These are phyloP conservation scores for Lipomyces japonicus DNA, from an alignment of 805 yeast species.

Conservation along the genomic window DNA sequence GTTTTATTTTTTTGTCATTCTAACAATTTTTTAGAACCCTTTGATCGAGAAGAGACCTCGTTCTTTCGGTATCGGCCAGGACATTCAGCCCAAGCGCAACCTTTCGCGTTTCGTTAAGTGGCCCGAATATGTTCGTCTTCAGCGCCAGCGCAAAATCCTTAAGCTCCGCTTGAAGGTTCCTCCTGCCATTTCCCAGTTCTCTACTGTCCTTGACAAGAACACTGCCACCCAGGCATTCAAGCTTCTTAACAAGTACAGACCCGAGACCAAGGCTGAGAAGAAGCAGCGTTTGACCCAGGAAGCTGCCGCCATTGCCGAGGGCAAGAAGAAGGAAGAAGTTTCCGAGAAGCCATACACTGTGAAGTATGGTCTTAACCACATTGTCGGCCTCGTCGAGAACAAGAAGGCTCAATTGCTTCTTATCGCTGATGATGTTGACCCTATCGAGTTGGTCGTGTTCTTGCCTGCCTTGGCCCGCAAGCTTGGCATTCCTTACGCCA, in stretches of 20 bases:
- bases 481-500: constrained; percentile 99
- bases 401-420: constrained; percentile 96
- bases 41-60: constrained; percentile 84
- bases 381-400: constrained; percentile 94
- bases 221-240: constrained; percentile 96
- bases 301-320: constrained; percentile 98
- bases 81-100: constrained; percentile 90
- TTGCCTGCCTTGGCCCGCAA: constrained; percentile 98
- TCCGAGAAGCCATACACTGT: constrained; percentile 95
- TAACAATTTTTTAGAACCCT: constrained; percentile 59
- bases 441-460: constrained; percentile 95
- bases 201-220: constrained; percentile 95
- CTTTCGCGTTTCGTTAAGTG: constrained; percentile 96
- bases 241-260: constrained; percentile 98
- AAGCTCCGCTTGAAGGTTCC: constrained; percentile 97
- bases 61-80: constrained; percentile 96
- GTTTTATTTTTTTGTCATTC: not conserved
- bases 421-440: constrained; percentile 99
- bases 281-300: constrained; percentile 98
- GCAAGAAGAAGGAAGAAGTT: constrained; percentile 94
- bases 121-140: constrained; percentile 98
- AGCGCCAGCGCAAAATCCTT: constrained; percentile 97
- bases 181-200: constrained; percentile 96
- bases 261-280: constrained; percentile 96
- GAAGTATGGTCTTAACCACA: constrained; percentile 99